Percentiles rank a stretch among this genome's conserved stretches.
phyloP scores from a whole-genome alignment of 257 asterid species.

The Pogostemon cablin region DNA sequence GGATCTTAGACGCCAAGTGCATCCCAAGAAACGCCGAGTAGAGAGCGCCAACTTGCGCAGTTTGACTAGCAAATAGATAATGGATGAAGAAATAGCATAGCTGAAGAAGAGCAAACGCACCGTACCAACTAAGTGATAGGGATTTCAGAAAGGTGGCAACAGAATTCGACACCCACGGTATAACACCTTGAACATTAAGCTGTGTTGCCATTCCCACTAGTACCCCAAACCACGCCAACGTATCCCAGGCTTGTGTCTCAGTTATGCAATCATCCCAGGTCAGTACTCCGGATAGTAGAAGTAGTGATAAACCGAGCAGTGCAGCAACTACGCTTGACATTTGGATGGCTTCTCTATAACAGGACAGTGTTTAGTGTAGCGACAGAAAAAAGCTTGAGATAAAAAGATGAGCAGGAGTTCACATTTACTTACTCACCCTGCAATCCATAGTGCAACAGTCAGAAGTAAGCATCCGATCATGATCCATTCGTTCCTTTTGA shows the following conservation, averaged over 20 bases:
- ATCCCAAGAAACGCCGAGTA: conserved; percentile 83
- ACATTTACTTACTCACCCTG: conserved; percentile 52
- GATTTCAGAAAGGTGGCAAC: conserved; percentile 58
- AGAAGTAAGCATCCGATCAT: conserved; percentile 69
- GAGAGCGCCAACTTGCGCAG: conserved; percentile 91
- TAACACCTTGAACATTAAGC: conserved; percentile 56
- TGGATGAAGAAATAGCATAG: conserved; percentile 72
- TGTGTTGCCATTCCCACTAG: conserved; percentile 81
- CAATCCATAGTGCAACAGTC: conserved; percentile 68
- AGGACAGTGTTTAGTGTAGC: background rate
- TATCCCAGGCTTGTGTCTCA: conserved; percentile 87
- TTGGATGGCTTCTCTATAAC: conserved; percentile 54
- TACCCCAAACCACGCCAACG: conserved; percentile 75
- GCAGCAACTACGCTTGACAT: conserved; percentile 73
- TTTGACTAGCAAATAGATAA: conserved; percentile 87
- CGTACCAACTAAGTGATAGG: conserved; percentile 47
- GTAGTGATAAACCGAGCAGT: conserved; percentile 64
- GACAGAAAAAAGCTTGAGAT: background rate
- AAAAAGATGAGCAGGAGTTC: background rate
- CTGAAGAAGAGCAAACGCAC: conserved; percentile 69
- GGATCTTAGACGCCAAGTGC: conserved; percentile 70
- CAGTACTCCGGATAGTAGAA: conserved; percentile 60
- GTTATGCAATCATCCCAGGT: conserved; percentile 76
- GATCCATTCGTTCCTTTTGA: conserved; percentile 77
- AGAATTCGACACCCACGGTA: conserved; percentile 60